Percentiles rank a stretch among this genome's conserved stretches.
Conservation (phyloP, 345 rosid species). For the Camelina laxa region DNA sequence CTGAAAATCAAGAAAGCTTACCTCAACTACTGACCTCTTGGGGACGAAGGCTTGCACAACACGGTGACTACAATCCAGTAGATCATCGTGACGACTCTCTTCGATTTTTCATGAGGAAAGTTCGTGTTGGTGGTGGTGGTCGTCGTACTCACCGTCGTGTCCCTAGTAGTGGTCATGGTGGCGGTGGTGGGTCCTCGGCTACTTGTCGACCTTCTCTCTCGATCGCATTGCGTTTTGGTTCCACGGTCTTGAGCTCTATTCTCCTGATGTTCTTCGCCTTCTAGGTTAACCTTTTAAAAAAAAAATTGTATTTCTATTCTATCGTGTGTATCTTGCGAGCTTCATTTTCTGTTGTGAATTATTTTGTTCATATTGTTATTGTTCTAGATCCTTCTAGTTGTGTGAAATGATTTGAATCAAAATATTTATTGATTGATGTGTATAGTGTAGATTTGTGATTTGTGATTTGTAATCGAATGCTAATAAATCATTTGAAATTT, state of each 20-base stretch:
- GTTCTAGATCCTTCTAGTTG: not conserved
- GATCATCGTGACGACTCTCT: not conserved
- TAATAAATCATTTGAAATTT: not conserved
- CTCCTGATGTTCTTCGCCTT: slow-evolving; percentile 13
- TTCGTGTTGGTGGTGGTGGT: slow-evolving; percentile 17
- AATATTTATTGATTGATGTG: not conserved
- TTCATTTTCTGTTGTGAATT: not conserved
- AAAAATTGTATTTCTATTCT: too few relatives aligned
- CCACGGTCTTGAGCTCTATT: slow-evolving; percentile 1
- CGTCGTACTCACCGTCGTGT: slow-evolving; percentile 3
- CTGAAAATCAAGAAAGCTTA: slow-evolving; percentile 10
- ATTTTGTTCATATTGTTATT: not conserved
- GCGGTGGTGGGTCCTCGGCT: slow-evolving; percentile 32
- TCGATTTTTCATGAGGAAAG: slow-evolving; percentile 30
- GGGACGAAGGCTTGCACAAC: slow-evolving; percentile 20
- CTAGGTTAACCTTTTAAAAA: not conserved
- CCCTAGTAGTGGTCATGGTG: slow-evolving; percentile 1
- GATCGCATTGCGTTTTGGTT: slow-evolving; percentile 10
- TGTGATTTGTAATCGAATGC: not conserved
- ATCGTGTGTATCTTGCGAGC: not conserved
- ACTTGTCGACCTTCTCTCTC: slow-evolving; percentile 28
- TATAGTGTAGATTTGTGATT: not conserved
- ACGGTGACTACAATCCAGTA: slow-evolving; percentile 4
- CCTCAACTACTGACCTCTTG: not conserved
- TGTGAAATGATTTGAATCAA: slow-evolving; percentile 1